Conservation (phyloP, 1,284 basidiomycete genomes). For the Pseudozyma pruni region DNA sequence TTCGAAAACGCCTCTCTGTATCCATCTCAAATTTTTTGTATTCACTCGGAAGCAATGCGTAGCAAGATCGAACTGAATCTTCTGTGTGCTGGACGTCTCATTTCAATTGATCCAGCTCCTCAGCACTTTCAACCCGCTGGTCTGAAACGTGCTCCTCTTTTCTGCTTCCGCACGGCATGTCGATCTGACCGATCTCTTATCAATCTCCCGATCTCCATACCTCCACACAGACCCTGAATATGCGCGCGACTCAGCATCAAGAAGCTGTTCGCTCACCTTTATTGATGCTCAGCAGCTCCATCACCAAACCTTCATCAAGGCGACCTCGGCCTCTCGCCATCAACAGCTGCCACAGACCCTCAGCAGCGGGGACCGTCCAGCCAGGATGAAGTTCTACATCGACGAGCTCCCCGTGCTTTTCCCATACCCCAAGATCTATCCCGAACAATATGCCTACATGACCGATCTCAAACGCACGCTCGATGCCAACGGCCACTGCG, state of each 20-base stretch:
- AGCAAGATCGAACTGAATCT: too few relatives aligned
- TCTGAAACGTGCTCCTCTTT: too few relatives aligned
- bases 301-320: background rate
- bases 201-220: constrained; percentile 4
- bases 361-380: background rate
- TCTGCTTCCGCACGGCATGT: too few relatives aligned
- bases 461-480: constrained; percentile 96
- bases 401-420: constrained; percentile 77
- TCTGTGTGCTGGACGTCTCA: background rate
- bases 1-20: constrained; percentile 12
- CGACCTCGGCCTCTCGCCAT: background rate
- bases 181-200: too few relatives aligned
- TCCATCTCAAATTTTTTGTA: too few relatives aligned
- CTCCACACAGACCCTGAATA: constrained; percentile 4
- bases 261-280: constrained; percentile 8
- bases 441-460: constrained; percentile 99
- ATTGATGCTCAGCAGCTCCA: background rate
- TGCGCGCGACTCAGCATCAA: constrained; percentile 21
- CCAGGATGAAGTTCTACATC: constrained; percentile 90
- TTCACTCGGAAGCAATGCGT: too few relatives aligned
- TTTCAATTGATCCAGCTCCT: too few relatives aligned
- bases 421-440: constrained; percentile 70
- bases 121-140: too few relatives aligned
- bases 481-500: constrained; percentile 92
- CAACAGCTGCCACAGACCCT: background rate